Percentiles rank a stretch among this genome's conserved stretches.
Conservation (phyloP, 352 stramenopile species). For the Phytophthora ramorum region DNA sequence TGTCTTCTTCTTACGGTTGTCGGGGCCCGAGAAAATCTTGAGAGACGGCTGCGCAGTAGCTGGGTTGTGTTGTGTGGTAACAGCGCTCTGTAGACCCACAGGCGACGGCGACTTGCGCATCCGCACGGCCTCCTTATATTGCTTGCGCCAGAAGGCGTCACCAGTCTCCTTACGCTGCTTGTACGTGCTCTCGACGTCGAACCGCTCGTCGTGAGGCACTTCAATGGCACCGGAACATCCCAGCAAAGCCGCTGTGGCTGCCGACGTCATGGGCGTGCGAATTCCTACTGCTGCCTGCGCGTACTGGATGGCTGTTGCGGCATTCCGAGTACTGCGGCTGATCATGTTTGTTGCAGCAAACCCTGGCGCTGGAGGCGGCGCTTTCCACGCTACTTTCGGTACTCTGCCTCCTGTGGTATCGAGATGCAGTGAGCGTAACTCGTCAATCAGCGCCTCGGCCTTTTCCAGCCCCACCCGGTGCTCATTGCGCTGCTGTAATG, state of each 20-base stretch:
- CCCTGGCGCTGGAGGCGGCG: slow-evolving; percentile 12
- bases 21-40: slow-evolving; percentile 76
- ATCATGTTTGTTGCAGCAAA: slow-evolving; percentile 1
- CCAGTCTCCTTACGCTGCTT: slow-evolving; percentile 48
- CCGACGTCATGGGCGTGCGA: slow-evolving; percentile 31
- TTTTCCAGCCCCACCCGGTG: slow-evolving; percentile 58
- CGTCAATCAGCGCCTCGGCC: slow-evolving; percentile 46
- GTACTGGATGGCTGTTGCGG: slow-evolving; percentile 29
- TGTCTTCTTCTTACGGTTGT: slow-evolving; percentile 52
- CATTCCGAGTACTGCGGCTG: slow-evolving; percentile 15
- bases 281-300: slow-evolving; percentile 23
- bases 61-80: slow-evolving; percentile 4
- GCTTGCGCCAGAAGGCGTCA: slow-evolving; percentile 55
- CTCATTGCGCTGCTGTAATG: slow-evolving; percentile 63
- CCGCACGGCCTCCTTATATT: slow-evolving; percentile 63
- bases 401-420: slow-evolving; percentile 26
- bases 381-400: slow-evolving; percentile 35
- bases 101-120: slow-evolving; percentile 52
- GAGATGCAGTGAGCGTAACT: slow-evolving; percentile 42
- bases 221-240: slow-evolving; percentile 38
- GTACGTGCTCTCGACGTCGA: slow-evolving; percentile 60
- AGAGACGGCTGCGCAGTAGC: slow-evolving; percentile 47
- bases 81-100: slow-evolving; percentile 9
- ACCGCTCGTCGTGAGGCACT: slow-evolving; percentile 51
- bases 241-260: slow-evolving; percentile 32